A percentile compares a stretch with the other conserved stretches of the same genome.
These are phyloP conservation scores for Cyberlindnera maritima DNA, from an alignment of 805 yeast species.

Conservation along the genomic window DNA sequence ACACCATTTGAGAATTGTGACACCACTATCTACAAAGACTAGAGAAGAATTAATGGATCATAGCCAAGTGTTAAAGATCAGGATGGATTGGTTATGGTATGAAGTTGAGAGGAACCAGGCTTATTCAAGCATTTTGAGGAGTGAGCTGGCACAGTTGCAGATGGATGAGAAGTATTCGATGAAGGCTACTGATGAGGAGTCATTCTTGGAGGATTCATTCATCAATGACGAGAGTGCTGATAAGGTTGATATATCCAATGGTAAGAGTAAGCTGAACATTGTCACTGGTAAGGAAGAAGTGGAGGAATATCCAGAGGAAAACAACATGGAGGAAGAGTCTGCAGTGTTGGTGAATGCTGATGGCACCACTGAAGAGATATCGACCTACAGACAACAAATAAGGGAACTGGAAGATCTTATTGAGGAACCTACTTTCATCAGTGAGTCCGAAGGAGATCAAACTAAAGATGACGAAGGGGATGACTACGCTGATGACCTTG, in stretches of 20 bases:
- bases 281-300: constrained; percentile 1
- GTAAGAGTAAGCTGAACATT: constrained; percentile 11
- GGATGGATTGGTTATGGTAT: constrained; percentile 55
- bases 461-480: background rate
- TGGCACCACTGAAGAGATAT: constrained; percentile 3
- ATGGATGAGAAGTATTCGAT: constrained; percentile 1
- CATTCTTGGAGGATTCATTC: constrained; percentile 3
- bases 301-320: background rate
- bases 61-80: constrained; percentile 46
- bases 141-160: constrained; percentile 10
- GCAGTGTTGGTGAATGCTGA: constrained; percentile 3
- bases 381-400: background rate
- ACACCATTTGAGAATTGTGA: constrained; percentile 40
- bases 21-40: constrained; percentile 56
- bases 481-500: background rate
- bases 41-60: constrained; percentile 45
- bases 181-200: constrained; percentile 18
- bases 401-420: background rate
- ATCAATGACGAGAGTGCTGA: background rate
- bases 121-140: constrained; percentile 36
- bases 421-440: background rate
- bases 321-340: background rate
- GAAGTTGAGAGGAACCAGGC: constrained; percentile 46
- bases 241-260: background rate
- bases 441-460: background rate